Evolutionary conservation across 2,329 filamentous ascomycete genomes (phyloP).

Genomic region (Colletotrichum karsti): DNA sequence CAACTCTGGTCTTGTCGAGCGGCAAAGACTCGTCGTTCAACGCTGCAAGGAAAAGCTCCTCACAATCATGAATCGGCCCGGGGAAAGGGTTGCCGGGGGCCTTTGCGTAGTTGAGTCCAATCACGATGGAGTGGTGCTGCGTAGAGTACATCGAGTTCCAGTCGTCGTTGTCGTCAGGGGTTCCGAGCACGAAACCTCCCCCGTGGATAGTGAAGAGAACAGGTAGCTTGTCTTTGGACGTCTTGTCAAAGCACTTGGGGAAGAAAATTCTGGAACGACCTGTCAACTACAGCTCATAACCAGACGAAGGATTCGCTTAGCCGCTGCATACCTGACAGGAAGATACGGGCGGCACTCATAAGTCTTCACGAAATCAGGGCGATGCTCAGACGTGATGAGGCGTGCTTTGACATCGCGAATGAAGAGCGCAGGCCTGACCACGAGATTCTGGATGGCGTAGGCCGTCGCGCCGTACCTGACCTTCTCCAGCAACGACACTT

Average conservation of each 20-base stretch:
- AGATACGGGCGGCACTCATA: constrained; percentile 25
- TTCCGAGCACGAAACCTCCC: constrained; percentile 56
- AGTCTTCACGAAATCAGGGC: constrained; percentile 24
- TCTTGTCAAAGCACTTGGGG: constrained; percentile 42
- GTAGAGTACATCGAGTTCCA: constrained; percentile 54
- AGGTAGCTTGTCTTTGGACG: constrained; percentile 42
- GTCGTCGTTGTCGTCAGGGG: constrained; percentile 52
- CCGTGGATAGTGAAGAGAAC: constrained; percentile 60
- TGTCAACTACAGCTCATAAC: background rate
- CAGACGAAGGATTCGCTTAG: background rate
- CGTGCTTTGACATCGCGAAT: constrained; percentile 7
- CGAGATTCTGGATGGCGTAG: constrained; percentile 21
- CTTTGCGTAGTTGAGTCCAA: constrained; percentile 58
- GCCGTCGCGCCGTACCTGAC: constrained; percentile 19
- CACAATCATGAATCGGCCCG: constrained; percentile 50
- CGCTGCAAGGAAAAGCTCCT: constrained; percentile 49
- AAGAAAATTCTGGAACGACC: constrained; percentile 44
- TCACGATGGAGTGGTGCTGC: constrained; percentile 48
- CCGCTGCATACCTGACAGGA: constrained; percentile 20
- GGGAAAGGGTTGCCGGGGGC: constrained; percentile 55
- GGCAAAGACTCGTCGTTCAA: constrained; percentile 53
- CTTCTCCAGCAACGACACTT: constrained; percentile 8
- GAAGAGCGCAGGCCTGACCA: constrained; percentile 18
- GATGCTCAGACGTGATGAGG: constrained; percentile 15
- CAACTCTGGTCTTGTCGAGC: constrained; percentile 50